Base-by-base conservation (phyloP, 1,284 basidiomycete species). In the Quambalaria eucalypti region DNA sequence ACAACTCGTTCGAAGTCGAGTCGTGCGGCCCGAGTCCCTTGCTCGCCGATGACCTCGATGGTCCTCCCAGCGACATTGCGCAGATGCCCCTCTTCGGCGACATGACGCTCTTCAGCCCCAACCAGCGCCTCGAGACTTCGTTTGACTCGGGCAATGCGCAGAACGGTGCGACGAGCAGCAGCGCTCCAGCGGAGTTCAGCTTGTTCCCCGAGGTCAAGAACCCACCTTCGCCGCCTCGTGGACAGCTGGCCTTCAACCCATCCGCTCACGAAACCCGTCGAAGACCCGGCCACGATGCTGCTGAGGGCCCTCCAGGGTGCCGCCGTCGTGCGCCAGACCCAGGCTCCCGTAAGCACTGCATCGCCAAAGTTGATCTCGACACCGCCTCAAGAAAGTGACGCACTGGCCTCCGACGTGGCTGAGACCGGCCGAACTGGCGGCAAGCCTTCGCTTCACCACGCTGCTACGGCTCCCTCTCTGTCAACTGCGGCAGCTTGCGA, bases 1-100 rank as follows among this genome's bases (percentile, higher is more conserved):
- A 65, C 53, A 61, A 67, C 60, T 63, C 64, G 48, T 71, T 71
- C 48, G 65, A 71, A 51, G 55, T 64, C 51, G 58, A 62, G 59
- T 71, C 68, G 50, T 69, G 66, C 65, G 63, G 62, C 48, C 59
- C 68, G 21, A 69, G 65, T 51, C 68, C 68, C 40, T 63, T 71
- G 29, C 61, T 71, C 48, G 59, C 61, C n/a, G 64, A 68, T 55
- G 58, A 58, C 55, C 64, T 68, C 51, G 64, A 64, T 25, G 62
- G 60, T 21, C 59, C 62, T 12, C 47, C 39, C 16, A 40, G 33
- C 30, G 28, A 50, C 4, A 21, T 55, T 33, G 50, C 56, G 8
- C 48, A 52, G 16, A 29, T 61, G 47, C 68, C 68, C 53, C 65
- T 68, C 54, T 69, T 71, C 44, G 66, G 64, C 56, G 61, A 57